Percentiles rank a stretch among this genome's conserved stretches.
These are phyloP conservation scores for Kodamaea sp. DNA, from an alignment of 1,139 yeast species.

Conservation along the genomic window DNA sequence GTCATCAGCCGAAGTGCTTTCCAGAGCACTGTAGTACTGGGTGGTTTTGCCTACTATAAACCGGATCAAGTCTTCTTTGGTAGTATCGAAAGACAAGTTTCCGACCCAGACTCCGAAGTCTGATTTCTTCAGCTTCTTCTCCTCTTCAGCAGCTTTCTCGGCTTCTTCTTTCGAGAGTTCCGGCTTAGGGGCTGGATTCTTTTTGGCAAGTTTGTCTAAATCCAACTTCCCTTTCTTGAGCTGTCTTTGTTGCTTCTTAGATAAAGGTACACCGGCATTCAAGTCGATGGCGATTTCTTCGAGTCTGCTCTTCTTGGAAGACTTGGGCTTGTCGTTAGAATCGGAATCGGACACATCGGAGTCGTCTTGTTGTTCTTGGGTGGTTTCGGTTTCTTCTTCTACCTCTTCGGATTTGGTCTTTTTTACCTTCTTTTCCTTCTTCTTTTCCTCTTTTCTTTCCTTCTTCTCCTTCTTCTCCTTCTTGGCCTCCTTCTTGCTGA, in stretches of 20 bases:
- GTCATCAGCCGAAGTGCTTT: slow-evolving; percentile 28
- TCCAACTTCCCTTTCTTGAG: slow-evolving; percentile 78
- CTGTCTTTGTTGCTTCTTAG: slow-evolving; percentile 88
- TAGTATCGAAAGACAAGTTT: slow-evolving; percentile 82
- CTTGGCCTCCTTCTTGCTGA: slow-evolving; percentile 21
- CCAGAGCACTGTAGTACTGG: slow-evolving; percentile 20
- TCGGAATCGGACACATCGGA: slow-evolving; percentile 15
- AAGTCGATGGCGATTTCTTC: slow-evolving; percentile 83
- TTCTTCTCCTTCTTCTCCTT: slow-evolving; percentile 26
- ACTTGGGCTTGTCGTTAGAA: slow-evolving; percentile 2
- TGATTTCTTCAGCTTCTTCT: slow-evolving; percentile 39
- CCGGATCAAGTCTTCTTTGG: slow-evolving; percentile 68
- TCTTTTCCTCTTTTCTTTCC: slow-evolving; percentile 17
- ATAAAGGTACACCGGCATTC: slow-evolving; percentile 74
- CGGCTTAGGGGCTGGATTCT: slow-evolving; percentile 48
- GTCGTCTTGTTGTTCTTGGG: no score
- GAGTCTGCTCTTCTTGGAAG: slow-evolving; percentile 9
- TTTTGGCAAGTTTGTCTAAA: slow-evolving; percentile 54
- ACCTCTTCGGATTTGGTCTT: slow-evolving; percentile 2
- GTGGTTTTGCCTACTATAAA: slow-evolving; percentile 64
- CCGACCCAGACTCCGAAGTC: slow-evolving; percentile 92
- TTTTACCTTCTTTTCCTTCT: slow-evolving; percentile 7
- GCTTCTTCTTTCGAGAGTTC: slow-evolving; percentile 31
- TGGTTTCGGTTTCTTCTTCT: slow-evolving; percentile 16
- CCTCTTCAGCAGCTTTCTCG: slow-evolving; percentile 24